Evolutionary conservation across 768 basidiomycete species (phyloP).

Genomic region (Pholiota microspora): DNA sequence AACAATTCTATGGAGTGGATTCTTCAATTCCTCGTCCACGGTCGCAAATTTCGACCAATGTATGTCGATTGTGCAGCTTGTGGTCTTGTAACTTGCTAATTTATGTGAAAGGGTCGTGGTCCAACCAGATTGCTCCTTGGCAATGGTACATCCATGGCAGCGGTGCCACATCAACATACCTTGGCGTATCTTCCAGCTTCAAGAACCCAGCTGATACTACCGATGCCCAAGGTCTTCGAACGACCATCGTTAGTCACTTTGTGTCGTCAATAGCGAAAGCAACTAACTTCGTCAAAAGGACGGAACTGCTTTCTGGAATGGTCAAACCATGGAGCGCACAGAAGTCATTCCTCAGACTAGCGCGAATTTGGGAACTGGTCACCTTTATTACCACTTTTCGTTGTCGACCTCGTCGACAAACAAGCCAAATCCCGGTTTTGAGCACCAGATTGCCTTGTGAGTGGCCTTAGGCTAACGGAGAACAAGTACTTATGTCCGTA

Average conservation of each 20-base stretch:
- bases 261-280: neutral
- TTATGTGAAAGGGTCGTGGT: constrained; percentile 18
- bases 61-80: neutral
- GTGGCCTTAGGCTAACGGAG: neutral
- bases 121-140: constrained; percentile 20
- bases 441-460: constrained; percentile 21
- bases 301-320: constrained; percentile 21
- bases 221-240: constrained; percentile 19
- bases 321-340: constrained; percentile 21
- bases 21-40: constrained; percentile 19
- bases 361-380: constrained; percentile 20
- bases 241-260: constrained; percentile 13
- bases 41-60: constrained; percentile 17
- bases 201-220: constrained; percentile 21
- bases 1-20: constrained; percentile 18
- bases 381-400: constrained; percentile 21
- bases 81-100: neutral
- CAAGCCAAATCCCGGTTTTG: constrained; percentile 18
- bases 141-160: constrained; percentile 22
- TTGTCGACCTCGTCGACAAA: constrained; percentile 17
- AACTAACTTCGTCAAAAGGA: constrained; percentile 1
- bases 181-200: constrained; percentile 17
- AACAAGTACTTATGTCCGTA: neutral
- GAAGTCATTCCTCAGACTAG: constrained; percentile 18
- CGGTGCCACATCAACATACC: constrained; percentile 15